These are phyloP conservation scores for Hypoxylon cercidicola DNA, from an alignment of 495 filamentous ascomycete species.

Conservation along the genomic window DNA sequence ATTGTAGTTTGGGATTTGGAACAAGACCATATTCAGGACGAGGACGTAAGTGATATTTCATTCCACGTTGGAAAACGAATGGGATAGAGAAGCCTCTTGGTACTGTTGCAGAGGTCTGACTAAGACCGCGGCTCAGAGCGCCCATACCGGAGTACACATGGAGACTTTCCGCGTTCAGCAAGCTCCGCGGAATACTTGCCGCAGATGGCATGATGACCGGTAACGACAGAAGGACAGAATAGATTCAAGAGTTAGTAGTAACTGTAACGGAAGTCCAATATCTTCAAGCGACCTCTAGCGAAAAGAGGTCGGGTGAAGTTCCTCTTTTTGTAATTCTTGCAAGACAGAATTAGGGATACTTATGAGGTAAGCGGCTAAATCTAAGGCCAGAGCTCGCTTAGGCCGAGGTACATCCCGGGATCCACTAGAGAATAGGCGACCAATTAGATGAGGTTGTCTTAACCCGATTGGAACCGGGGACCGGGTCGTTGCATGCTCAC, in stretches of 20 bases:
- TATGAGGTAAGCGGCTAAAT: neutral
- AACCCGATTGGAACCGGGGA: too few species aligned
- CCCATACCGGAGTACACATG: conserved; percentile 4
- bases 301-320: neutral
- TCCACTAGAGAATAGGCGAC: too few species aligned
- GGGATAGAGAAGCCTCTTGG: neutral
- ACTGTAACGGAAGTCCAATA: too few species aligned
- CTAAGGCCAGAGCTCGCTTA: neutral
- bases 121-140: conserved; percentile 7
- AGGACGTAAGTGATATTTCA: neutral
- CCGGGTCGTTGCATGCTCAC: too few species aligned
- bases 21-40: neutral
- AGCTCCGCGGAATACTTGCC: conserved; percentile 1
- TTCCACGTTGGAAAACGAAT: neutral
- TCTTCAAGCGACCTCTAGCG: neutral
- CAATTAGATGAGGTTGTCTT: neutral
- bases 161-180: conserved; percentile 1
- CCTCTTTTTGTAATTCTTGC: neutral
- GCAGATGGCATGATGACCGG: conserved; percentile 5
- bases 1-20: neutral
- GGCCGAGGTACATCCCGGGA: neutral
- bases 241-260: too few species aligned
- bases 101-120: conserved; percentile 2
- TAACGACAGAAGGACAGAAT: too few species aligned
- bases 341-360: neutral